Base-by-base conservation (phyloP, 305 asterid species). In the Plantago lanceolata region DNA sequence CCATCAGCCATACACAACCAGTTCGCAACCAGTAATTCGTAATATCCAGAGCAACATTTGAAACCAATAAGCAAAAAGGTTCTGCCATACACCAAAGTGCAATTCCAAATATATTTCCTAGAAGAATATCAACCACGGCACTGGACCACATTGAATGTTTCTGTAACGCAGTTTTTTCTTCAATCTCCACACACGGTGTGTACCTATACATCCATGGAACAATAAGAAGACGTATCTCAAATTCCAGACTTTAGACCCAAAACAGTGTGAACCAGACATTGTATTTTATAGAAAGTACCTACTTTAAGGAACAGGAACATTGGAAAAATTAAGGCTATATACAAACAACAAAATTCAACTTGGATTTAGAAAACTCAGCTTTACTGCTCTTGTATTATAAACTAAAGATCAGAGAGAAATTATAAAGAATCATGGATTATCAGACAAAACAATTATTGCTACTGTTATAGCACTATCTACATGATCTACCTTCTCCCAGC, bases 1-100 rank as follows among this genome's bases (percentile, higher is more conserved):
- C 97, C 96, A 93, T 89, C 71, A 93, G 89, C 99, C 99, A 93
- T 61, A 89, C 96, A 71, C 98, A 92, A 66, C 97, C 90, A 54
- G 71, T 78, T 63, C 99, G 96, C 72, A 93, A 70, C 81, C 89
- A 85, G 72, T 79, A 70, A 76, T 89, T 82, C 24, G 96, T 89
- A 73, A 83, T 70, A 75, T 84, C 91, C 52, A 70, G 75, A 8
- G 84, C 75, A 49, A 85, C 83, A 50, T 72, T 72, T 47, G 89
- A 83, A 76, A 85, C 64, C 85, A 74, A 73, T 59, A 64, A 50
- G 74, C 76, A 81, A 66, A 76, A 73, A 73, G 80, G 69, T 73
- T 85, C 84, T 11, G 88, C 86, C 68, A 61, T 73, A 78, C 63
- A 73, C 95, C 88, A 86, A 49, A 87, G 71, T 50, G 79, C 64